Conservation (phyloP, 805 yeast species). For the Spencermartinsiella europaea region DNA sequence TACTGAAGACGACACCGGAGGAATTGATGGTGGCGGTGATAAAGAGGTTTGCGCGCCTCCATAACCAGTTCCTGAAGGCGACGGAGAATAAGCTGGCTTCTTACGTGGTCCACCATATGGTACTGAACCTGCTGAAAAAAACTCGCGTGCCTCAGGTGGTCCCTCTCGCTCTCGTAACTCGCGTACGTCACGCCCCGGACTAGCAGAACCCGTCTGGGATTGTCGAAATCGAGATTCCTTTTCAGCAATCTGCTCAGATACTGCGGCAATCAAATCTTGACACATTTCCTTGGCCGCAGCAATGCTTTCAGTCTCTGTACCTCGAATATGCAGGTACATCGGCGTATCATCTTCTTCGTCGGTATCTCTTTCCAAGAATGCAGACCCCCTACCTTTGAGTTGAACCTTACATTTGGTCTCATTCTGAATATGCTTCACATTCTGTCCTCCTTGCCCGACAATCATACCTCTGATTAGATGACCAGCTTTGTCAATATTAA, state of each 20-base stretch:
- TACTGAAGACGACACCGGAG: not conserved
- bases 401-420: constrained; percentile 32
- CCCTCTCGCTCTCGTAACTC: too few relatives aligned
- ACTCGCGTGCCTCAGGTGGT: too few relatives aligned
- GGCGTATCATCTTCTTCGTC: constrained; percentile 31
- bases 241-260: constrained; percentile 22
- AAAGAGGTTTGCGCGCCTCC: too few relatives aligned
- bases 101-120: too few relatives aligned
- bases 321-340: constrained; percentile 27
- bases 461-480: constrained; percentile 29
- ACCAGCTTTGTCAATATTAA: constrained; percentile 17
- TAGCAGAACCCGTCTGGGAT: too few relatives aligned
- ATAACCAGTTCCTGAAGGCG: constrained; percentile 10
- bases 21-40: not conserved
- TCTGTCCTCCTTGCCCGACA: constrained; percentile 34
- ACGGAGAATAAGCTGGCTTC: constrained; percentile 3
- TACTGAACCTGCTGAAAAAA: too few relatives aligned
- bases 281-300: constrained; percentile 26
- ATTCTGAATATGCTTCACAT: constrained; percentile 33
- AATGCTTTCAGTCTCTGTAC: constrained; percentile 22
- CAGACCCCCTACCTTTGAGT: constrained; percentile 34
- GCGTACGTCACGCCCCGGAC: too few relatives aligned
- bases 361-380: constrained; percentile 29
- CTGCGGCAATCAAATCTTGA: constrained; percentile 25
- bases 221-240: constrained; percentile 2